Evolutionary conservation across 805 yeast species (phyloP), one percentile per base, ranked within the genome.

Genomic region (Zygoascus bituminiphila): DNA sequence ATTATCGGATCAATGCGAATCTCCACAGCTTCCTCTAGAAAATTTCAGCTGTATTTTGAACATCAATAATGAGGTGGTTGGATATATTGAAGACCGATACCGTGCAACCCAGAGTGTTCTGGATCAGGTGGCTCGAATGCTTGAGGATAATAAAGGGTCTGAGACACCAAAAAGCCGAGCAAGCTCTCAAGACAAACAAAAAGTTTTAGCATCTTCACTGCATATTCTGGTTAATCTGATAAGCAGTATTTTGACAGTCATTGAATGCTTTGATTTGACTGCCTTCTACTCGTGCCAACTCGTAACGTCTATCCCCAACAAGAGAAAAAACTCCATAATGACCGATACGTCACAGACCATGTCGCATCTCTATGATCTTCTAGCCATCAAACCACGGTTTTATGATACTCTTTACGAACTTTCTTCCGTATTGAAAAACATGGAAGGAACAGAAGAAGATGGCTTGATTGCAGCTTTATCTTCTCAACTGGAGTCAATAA

Each of bases 351-450:
- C 29, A 24, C 44, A 24, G 20, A 38, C 46, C 10, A 37, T 49
- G 53, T n/a, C 45, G 24, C 44, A 81, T 4, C 69, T 82, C n/a
- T 52, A 48, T 39, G 94, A 85, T 45, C 88, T 84, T 60, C 77
- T 81, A 58, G 83, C 82, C 52, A 67, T 76, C 42, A 88, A 88
- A 57, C 96, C 88, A 61, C 73, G 75, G 7, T 62, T 85, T 22
- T 89, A 87, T 62, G 58, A 54, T 15, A 54, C 33, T 22, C 35
- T 54, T 26, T 45, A 48, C 12, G 52, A 48, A 12, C 43, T 52
- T 26, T 39, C 42, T 4, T 40, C 41, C 14, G 51, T 45, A 12
- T 37, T 43, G 24, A 46, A 46, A 25, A 49, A 54, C 33, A 42
- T 25, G 22, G 57, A 55, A 23, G 21, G 45, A 12, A 45, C 52